Base-by-base conservation (phyloP, 257 asterid genomes). In the Solanum tacnaense region DNA sequence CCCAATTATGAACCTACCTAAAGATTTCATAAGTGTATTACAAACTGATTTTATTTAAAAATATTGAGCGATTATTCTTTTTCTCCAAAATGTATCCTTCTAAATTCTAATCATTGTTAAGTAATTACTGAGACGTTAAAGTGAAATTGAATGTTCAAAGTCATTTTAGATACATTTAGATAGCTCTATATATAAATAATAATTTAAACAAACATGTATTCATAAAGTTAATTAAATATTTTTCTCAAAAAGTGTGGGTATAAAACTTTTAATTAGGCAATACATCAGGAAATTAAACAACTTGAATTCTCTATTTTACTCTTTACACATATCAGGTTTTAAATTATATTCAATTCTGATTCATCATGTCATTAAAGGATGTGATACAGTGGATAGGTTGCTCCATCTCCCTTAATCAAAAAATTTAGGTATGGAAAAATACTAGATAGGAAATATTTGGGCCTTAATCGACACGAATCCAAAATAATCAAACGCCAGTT, bases 341-440 rank as follows among this genome's bases (percentile, higher is more conserved):
- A 1, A 1, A 62, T 3, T 62, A 23, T 9, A 60, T 23, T 60
- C 70, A 60, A 60, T 23, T 9, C 6, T 0, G 1, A 9, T 60
- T 5, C 3, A 60, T 38, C 31, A 12, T 76, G 1, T 2, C 23
- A 52, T 52, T 2, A 52, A 2, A 52, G 0, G 0, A 5, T 52
- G 23, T 52, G 3, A 21, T 52, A 52, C 3, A 16, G 20, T 52
- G 9, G 0, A 52, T 52, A 6, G 1, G 4, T 52, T 52, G 8
- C 9, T 52, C 0, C 9, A 16, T 0, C 4, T 52, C 6, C 4
- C 23, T 52, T 52, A 6, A 16, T 6, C 1, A 52, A 2, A 52
- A 52, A 0, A 5, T 5, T 15, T 6, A 49, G 3, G 3, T 49
- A 49, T 49, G 7, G 1, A 49, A 49, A 49, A 13, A 49, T 13